Base-by-base conservation (phyloP, 164 flowering plant genomes). In the Kalanchoe fedtschenkoi region DNA sequence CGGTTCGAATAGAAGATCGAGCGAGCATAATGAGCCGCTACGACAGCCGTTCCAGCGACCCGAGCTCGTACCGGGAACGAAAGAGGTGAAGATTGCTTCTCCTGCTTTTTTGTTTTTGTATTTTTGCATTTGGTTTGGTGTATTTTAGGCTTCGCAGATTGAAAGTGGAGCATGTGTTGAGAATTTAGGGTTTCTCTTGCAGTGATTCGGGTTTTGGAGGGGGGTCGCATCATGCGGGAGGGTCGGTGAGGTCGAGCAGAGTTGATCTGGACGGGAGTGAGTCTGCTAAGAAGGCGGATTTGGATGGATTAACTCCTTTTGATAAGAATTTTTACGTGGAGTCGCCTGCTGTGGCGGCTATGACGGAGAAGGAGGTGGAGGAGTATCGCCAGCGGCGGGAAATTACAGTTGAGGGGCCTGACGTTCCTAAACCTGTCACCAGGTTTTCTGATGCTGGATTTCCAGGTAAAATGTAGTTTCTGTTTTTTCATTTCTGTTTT, bases 291-390 rank as follows among this genome's bases (percentile, higher is more conserved):
- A 86, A 83, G 72, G 38, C 60, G 63, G 96, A 89, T 68, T 75
- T 88, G 73, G 97, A 95, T 56, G 99, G 90, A 13, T 73, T 91
- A 66, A 77, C 87, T 41, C 93, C 80, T 11, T 91, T 91, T 57
- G 96, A 91, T 85, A 95, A 95, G 86, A 89, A 87, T 68, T 95
- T 95, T 74, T 95, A 95, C 57, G 79, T 78, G 19, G 99, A 95
- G 72, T 72, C 88, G 0, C 78, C 84, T 0, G 62, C 84, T 3
- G 87, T 91, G 56, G 87, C 87, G 4, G 77, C 90, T 29, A 87
- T 95, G 97, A 70, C 89, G 0, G 96, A 87, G 71, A 73, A 58
- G 9, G 99, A 95, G 43, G 93, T 88, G 29, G 99, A 89, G 66
- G 86, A 80, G 69, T 95, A 88, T 72, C 71, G 99, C 15, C 72